phyloP scores from a whole-genome alignment of 352 stramenopile genomes.

The Phytophthora gonapodyides region DNA sequence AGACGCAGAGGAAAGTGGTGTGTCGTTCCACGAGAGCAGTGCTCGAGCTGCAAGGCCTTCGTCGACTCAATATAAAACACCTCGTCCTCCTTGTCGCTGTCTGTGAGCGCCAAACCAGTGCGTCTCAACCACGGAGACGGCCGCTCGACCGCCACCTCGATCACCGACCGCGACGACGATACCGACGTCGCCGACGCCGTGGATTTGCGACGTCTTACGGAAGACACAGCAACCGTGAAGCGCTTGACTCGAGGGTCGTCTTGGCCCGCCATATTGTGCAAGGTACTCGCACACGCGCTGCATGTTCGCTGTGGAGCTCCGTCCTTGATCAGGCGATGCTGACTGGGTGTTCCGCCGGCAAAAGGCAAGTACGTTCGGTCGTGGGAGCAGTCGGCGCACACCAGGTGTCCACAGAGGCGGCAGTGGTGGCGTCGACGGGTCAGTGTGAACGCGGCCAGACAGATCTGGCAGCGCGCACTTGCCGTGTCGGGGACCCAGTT shows the following conservation, averaged over 20 bases:
- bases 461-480: conserved; percentile 69
- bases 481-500: conserved; percentile 77
- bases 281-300: conserved; percentile 59
- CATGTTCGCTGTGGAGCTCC: conserved; percentile 75
- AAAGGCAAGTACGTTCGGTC: conserved; percentile 75
- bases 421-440: conserved; percentile 87
- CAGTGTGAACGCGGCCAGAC: conserved; percentile 55
- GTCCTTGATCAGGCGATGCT: conserved; percentile 74
- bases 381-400: conserved; percentile 72
- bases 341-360: conserved; percentile 42
- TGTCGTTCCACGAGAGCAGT: conserved; percentile 16
- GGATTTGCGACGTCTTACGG: conserved; percentile 16
- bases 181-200: conserved; percentile 16
- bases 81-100: conserved; percentile 36
- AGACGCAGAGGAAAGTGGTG: conserved; percentile 36
- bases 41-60: conserved; percentile 32
- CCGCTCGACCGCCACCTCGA: conserved; percentile 41
- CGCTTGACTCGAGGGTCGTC: conserved; percentile 61
- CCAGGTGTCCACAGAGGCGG: conserved; percentile 69
- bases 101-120: conserved; percentile 24
- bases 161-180: conserved; percentile 8
- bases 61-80: conserved; percentile 34
- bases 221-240: conserved; percentile 43
- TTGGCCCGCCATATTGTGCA: conserved; percentile 67
- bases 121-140: conserved; percentile 38